Percentiles rank a stretch among this genome's conserved stretches.
phyloP scores from a whole-genome alignment of 208 protist genomes.

The Spironucleus salmonicida region DNA sequence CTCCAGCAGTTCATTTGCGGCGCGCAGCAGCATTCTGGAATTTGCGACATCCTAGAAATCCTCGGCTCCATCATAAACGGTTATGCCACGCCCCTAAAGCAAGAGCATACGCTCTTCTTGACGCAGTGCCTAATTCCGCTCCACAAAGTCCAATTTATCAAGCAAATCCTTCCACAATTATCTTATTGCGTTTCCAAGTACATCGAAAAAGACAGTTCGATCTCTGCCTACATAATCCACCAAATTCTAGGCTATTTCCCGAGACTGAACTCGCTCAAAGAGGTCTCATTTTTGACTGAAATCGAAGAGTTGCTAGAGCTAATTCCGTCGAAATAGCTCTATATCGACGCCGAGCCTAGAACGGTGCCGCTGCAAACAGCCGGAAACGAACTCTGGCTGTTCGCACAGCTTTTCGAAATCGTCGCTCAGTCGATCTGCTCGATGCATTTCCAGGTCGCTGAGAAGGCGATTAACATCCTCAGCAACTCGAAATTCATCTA shows the following conservation, averaged over 20 bases:
- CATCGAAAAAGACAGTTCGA: constrained; percentile 54
- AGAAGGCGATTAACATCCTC: constrained; percentile 49
- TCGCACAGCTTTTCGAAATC: constrained; percentile 50
- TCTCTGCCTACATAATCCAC: constrained; percentile 44
- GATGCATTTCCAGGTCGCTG: constrained; percentile 54
- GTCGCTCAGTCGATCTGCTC: constrained; percentile 46
- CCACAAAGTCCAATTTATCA: constrained; percentile 48
- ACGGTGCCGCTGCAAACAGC: not conserved
- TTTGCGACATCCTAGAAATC: constrained; percentile 58
- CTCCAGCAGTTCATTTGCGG: constrained; percentile 53
- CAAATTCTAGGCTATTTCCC: constrained; percentile 51
- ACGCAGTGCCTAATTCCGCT: constrained; percentile 50
- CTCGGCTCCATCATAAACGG: constrained; percentile 60
- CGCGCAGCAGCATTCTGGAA: constrained; percentile 51
- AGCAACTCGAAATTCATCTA: not conserved
- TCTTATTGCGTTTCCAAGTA: constrained; percentile 59
- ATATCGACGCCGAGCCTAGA: not conserved
- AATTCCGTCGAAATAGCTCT: not conserved
- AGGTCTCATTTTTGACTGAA: constrained; percentile 55
- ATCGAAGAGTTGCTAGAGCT: constrained; percentile 54
- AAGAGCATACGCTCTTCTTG: constrained; percentile 54
- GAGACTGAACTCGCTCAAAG: constrained; percentile 52
- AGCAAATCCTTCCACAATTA: constrained; percentile 44
- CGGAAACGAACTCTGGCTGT: not conserved
- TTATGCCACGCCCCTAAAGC: constrained; percentile 56